Evolutionary conservation across 768 basidiomycete genomes (phyloP), one percentile per base, ranked within the genome.

Genomic region (Ramaria sp.): DNA sequence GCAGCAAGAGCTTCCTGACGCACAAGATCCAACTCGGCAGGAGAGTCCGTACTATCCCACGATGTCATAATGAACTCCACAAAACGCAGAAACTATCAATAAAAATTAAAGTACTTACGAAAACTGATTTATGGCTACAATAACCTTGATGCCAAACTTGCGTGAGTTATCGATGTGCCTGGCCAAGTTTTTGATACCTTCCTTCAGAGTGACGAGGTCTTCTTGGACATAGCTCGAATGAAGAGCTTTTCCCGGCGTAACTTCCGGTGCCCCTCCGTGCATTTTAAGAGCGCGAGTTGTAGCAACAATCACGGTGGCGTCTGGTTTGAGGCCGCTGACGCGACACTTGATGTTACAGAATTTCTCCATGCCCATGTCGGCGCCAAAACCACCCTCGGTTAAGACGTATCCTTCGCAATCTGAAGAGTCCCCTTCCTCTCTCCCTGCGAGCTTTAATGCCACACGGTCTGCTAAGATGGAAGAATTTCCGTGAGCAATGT

Each of bases 261-360:
- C 94, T 24, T 96, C 93, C 5, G 95, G 95, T 56, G 88, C 96
- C 57, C 95, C 95, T 41, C 95, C 95, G 66, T 99, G 95, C 95
- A 99, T 99, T 78, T 98, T 99, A 58, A 99, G 73, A 20, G 95
- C 95, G 60, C 95, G 87, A 27, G 95, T 93, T 3, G 95, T 99
- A 6, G 95, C 96, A 51, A 99, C 95, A 62, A 99, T 88, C 60
- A 99, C 82, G 36, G 86, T 86, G 3, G 92, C 95, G 68, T 99
- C 90, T 8, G 96, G 96, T 55, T 75, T 85, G 64, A 98, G 78
- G 47, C 94, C 95, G 58, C 89, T 93, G 56, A 87, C 76, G 57
- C 95, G 83, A 68, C 94, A 97, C 69, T 99, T 99, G 77, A 99
- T 97, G 71, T 98, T 97, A 77, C 91, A 97, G 78, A 98, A 99